Evolutionary conservation across 202 grass and related monocot species (phyloP).

Genomic region (Dendrocalamus latiflorus): DNA sequence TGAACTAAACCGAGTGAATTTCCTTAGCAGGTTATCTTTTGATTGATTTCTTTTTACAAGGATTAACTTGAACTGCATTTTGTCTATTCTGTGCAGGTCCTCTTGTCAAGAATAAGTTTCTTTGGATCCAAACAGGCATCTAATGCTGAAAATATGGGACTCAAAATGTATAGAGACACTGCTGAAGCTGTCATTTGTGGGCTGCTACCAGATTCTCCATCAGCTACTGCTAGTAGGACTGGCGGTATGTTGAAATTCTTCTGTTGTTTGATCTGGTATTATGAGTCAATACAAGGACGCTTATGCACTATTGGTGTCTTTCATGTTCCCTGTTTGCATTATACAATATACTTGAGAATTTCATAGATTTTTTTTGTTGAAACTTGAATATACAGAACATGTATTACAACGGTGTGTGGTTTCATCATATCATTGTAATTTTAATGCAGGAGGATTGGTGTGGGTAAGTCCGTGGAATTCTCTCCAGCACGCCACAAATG

Average conservation of each 20-base stretch:
- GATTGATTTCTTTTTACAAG: background rate
- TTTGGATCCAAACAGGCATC: slow-evolving; percentile 78
- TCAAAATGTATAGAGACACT: slow-evolving; percentile 77
- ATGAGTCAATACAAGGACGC: background rate
- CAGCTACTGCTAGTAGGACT: slow-evolving; percentile 79
- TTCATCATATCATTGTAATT: slow-evolving; percentile 21
- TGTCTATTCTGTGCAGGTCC: slow-evolving; percentile 59
- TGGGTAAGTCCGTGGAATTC: slow-evolving; percentile 96
- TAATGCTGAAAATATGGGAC: slow-evolving; percentile 75
- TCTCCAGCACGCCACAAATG: slow-evolving; percentile 77
- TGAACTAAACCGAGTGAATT: slow-evolving; percentile 10
- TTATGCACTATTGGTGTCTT: background rate
- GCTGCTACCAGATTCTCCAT: slow-evolving; percentile 89
- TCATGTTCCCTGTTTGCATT: background rate
- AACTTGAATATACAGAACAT: background rate
- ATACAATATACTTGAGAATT: background rate
- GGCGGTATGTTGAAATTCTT: slow-evolving; percentile 47
- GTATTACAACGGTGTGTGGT: background rate
- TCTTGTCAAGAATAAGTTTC: slow-evolving; percentile 88
- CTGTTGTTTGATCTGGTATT: slow-evolving; percentile 5
- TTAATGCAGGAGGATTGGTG: slow-evolving; percentile 69
- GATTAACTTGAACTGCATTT: slow-evolving; percentile 13
- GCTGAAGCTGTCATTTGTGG: slow-evolving; percentile 86
- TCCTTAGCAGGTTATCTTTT: background rate
- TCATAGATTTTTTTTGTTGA: background rate